Base-by-base conservation (phyloP, 768 basidiomycete species). In the Phaffia tasmanica region DNA sequence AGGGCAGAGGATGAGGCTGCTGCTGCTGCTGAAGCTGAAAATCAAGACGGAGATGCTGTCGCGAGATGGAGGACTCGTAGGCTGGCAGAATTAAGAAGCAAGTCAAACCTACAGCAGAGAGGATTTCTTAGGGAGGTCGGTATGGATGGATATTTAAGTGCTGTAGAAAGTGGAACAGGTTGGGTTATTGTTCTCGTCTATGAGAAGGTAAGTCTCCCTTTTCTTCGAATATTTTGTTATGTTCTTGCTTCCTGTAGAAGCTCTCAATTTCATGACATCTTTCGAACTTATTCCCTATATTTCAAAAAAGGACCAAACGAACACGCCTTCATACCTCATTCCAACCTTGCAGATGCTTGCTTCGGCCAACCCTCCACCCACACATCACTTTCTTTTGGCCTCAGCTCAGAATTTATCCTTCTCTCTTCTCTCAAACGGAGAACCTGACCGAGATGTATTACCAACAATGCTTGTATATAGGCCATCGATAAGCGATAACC, bases 391-490 rank as follows among this genome's bases (percentile, higher is more conserved):
- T 27, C 67, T 69, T 11, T 62, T 69, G 46, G 67, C 62, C 18
- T 56, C 55, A 7, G 46, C 62, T 1, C 53, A 57, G 11, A 60
- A 56, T 19, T 63, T 69, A 49, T 30, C 32, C 7, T 64, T 64
- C 50, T 30, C 55, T 11, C 67, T 69, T 19, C 62, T 27, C 1
- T 47, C 32, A 3, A 32, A 50, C 49, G 67, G 67, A 4, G 23
- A 53, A 54, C 67, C 67, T 23, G 67, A 69, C 47, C 30, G 19
- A 21, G 67, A 69, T 53, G 57, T 69, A 25, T 50, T 69, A 6
- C 67, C 67, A n/a, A 58, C 57, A 0, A 53, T 69, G 62, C 67
- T 69, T 51, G 50, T 69, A 25, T 69, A 69, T 30, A 55, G 50
- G 19, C 62, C 57, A 3, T 62, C 50, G 14, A 4, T 42, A 42